These are phyloP conservation scores for Loxodes magnus DNA, from an alignment of 73 alveolate species.

Conservation along the genomic window DNA sequence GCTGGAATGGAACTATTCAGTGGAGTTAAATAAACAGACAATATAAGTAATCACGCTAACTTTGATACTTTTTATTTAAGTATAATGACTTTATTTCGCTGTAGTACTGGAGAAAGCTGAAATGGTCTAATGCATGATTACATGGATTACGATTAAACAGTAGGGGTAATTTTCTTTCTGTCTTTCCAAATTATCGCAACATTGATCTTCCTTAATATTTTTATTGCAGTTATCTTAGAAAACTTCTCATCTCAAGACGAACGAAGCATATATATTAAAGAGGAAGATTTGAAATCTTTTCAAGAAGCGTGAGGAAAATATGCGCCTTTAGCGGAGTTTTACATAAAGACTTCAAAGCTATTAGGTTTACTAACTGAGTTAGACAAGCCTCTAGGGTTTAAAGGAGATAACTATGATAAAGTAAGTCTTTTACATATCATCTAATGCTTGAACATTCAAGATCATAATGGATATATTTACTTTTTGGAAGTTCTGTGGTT, in stretches of 20 bases:
- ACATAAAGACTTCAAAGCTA: conserved; percentile 19
- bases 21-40: conserved; percentile 31
- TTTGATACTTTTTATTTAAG: conserved; percentile 60
- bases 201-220: conserved; percentile 46
- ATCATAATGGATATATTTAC: too few relatives aligned
- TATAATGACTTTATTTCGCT: conserved; percentile 49
- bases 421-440: too few relatives aligned
- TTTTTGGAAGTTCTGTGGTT: too few relatives aligned
- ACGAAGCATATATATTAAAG: too few relatives aligned
- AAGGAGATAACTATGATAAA: too few relatives aligned
- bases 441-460: too few relatives aligned
- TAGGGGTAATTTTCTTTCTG: conserved; percentile 46
- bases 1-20: conserved; percentile 80
- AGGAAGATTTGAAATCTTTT: conserved; percentile 31
- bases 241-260: too few relatives aligned
- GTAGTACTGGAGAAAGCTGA: conserved; percentile 93
- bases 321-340: conserved; percentile 33
- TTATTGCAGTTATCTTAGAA: conserved; percentile 50
- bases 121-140: conserved; percentile 48
- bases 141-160: conserved; percentile 54
- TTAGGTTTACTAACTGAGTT: conserved; percentile 18
- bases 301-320: conserved; percentile 26
- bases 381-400: conserved; percentile 39
- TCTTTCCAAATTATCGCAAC: conserved; percentile 16
- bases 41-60: conserved; percentile 48